Conservation (phyloP, 495 filamentous ascomycete genomes). For the Chlorociboria aeruginascens region DNA sequence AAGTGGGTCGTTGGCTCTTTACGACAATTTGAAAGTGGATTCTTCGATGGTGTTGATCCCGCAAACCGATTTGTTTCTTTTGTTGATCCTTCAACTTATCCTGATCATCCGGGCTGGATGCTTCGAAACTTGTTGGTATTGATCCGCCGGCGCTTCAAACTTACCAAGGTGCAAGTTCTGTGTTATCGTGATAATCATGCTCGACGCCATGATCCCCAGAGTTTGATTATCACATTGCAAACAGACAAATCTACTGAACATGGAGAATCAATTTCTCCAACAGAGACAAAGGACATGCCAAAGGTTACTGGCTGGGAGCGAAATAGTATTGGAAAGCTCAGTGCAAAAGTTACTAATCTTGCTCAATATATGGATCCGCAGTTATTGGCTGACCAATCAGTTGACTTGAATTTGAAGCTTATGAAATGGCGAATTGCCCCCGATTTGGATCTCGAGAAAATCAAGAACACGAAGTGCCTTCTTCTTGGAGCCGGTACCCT, state of each 20-base stretch:
- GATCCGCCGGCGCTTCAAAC: conserved; percentile 67
- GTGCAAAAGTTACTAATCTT: conserved; percentile 64
- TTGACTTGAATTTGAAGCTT: conserved; percentile 92
- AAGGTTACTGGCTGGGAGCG: conserved; percentile 95
- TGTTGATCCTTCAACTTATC: conserved; percentile 84
- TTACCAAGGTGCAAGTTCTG: conserved; percentile 70
- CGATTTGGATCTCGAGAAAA: conserved; percentile 69
- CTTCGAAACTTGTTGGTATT: conserved; percentile 80
- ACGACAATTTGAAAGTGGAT: conserved; percentile 69
- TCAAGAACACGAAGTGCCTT: conserved; percentile 85
- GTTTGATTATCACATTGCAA: conserved; percentile 59
- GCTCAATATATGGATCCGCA: conserved; percentile 84
- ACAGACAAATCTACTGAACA: conserved; percentile 19
- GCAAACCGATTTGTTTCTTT: conserved; percentile 75
- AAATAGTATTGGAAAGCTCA: conserved; percentile 59
- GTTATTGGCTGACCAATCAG: conserved; percentile 83
- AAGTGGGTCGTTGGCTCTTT: conserved; percentile 67
- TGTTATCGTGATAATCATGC: conserved; percentile 77
- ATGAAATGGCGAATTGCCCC: conserved; percentile 98
- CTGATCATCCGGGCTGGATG: conserved; percentile 81
- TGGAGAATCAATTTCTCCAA: background rate
- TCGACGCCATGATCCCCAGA: conserved; percentile 64
- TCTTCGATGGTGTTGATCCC: conserved; percentile 58
- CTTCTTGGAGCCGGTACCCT: conserved; percentile 92
- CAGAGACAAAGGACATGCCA: conserved; percentile 32